These are phyloP conservation scores for Colletotrichum sp. DNA, from an alignment of 2,329 filamentous ascomycete species.

Conservation along the genomic window DNA sequence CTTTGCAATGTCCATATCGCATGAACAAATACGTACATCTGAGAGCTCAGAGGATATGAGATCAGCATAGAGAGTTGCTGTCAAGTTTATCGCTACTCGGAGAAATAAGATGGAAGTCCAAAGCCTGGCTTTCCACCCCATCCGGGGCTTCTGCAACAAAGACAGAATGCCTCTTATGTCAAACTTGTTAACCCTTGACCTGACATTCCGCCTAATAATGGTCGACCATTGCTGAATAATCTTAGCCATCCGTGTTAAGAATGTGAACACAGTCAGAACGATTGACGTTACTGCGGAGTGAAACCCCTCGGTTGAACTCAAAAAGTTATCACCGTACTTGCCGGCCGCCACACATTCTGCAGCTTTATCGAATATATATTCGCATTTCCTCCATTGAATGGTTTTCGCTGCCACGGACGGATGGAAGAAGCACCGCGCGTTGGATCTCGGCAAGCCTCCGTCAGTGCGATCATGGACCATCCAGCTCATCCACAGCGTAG, in stretches of 20 bases:
- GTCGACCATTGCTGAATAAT: background rate
- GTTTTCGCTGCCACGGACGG: background rate
- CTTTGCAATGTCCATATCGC: rapidly evolving
- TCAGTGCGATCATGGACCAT: too few species aligned
- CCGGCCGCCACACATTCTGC: background rate
- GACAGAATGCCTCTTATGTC: background rate
- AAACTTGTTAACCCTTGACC: background rate
- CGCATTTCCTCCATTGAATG: background rate
- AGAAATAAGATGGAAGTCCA: background rate
- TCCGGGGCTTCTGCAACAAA: rapidly evolving
- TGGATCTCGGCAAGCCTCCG: background rate
- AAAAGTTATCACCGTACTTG: rapidly evolving
- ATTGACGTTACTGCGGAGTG: background rate
- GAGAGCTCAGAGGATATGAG: background rate
- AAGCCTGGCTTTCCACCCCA: rapidly evolving
- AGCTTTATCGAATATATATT: too few species aligned
- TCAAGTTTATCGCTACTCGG: background rate
- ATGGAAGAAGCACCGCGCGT: background rate
- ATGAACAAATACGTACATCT: background rate
- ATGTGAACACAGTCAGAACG: background rate
- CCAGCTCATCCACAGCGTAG: background rate
- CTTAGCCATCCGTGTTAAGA: background rate
- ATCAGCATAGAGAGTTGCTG: background rate
- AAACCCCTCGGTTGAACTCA: background rate
- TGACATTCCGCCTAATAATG: rapidly evolving